phyloP scores from a whole-genome alignment of 2,329 filamentous ascomycete species.

The Volutella citrinella region DNA sequence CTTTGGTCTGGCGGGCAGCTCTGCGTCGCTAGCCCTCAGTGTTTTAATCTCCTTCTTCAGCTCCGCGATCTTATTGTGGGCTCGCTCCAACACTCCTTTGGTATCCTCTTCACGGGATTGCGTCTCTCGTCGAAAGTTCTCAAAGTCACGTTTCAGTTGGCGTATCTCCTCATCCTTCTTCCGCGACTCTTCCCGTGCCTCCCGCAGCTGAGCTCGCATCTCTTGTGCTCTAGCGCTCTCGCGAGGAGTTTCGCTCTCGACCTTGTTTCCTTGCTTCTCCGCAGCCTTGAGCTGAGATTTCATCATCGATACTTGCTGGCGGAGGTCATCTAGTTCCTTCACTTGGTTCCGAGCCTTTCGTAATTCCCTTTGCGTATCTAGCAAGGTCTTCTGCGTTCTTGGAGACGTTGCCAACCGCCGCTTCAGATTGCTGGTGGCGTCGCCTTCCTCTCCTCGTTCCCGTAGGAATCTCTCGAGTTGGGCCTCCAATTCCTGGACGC shows the following conservation, averaged over 20 bases:
- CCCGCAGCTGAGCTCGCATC: constrained; percentile 40
- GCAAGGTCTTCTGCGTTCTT: constrained; percentile 47
- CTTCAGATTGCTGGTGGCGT: constrained; percentile 28
- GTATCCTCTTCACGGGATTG: constrained; percentile 54
- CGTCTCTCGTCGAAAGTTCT: constrained; percentile 50
- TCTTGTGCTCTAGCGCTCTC: constrained; percentile 31
- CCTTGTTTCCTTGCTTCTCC: constrained; percentile 40
- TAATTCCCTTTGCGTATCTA: constrained; percentile 54
- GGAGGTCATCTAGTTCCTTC: constrained; percentile 48
- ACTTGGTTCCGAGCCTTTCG: constrained; percentile 52
- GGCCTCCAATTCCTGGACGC: constrained; percentile 57
- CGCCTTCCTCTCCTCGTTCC: constrained; percentile 33
- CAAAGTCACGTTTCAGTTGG: constrained; percentile 50
- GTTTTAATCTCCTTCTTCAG: constrained; percentile 52
- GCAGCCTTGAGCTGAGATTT: constrained; percentile 49
- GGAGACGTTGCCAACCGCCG: constrained; percentile 43
- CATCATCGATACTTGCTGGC: constrained; percentile 51
- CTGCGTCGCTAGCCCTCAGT: constrained; percentile 34
- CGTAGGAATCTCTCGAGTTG: constrained; percentile 41
- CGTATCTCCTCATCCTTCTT: constrained; percentile 49
- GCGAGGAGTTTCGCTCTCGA: constrained; percentile 26
- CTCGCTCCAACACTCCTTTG: constrained; percentile 52
- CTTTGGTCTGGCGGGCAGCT: constrained; percentile 21
- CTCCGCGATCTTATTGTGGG: constrained; percentile 54
- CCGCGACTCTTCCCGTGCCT: constrained; percentile 41